Conservation (phyloP, 768 basidiomycete species). For the Podaxis sp. region DNA sequence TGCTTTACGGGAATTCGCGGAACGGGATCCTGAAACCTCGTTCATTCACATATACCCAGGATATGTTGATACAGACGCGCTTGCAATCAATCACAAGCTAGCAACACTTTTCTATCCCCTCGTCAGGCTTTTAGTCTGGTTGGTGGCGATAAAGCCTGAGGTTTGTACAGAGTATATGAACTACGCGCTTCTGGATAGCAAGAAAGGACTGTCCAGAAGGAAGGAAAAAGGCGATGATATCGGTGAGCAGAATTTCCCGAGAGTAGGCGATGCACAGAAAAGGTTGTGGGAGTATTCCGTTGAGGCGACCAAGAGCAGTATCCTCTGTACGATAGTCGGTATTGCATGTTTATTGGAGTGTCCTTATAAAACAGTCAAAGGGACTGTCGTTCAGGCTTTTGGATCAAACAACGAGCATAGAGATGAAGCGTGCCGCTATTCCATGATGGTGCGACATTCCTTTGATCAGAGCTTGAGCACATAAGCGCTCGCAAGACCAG, state of each 20-base stretch:
- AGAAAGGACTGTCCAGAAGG: slow-evolving; percentile 29
- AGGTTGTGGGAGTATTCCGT: slow-evolving; percentile 33
- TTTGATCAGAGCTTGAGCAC: no score
- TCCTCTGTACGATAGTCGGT: no score
- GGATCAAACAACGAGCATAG: no score
- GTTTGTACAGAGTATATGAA: slow-evolving; percentile 38
- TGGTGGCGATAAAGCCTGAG: slow-evolving; percentile 18
- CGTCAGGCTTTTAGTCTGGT: slow-evolving; percentile 23
- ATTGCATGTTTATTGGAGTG: no score
- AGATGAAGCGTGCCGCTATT: no score
- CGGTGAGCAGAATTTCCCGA: slow-evolving; percentile 31
- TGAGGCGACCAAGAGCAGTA: slow-evolving; percentile 11
- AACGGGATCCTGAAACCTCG: slow-evolving; percentile 32
- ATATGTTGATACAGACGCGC: slow-evolving; percentile 31
- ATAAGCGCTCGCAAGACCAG: no score
- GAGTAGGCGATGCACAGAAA: slow-evolving; percentile 33
- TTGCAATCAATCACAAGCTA: slow-evolving; percentile 24
- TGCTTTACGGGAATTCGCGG: slow-evolving; percentile 36
- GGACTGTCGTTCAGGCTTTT: no score
- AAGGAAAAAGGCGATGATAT: slow-evolving; percentile 33
- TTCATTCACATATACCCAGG: slow-evolving; percentile 44
- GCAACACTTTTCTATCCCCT: slow-evolving; percentile 25
- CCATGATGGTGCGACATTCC: no score
- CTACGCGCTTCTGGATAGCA: slow-evolving; percentile 27
- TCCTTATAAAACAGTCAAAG: no score